Evolutionary conservation across 768 basidiomycete species (phyloP), one percentile per base, ranked within the genome.

Genomic region (Pluteus cervinus): DNA sequence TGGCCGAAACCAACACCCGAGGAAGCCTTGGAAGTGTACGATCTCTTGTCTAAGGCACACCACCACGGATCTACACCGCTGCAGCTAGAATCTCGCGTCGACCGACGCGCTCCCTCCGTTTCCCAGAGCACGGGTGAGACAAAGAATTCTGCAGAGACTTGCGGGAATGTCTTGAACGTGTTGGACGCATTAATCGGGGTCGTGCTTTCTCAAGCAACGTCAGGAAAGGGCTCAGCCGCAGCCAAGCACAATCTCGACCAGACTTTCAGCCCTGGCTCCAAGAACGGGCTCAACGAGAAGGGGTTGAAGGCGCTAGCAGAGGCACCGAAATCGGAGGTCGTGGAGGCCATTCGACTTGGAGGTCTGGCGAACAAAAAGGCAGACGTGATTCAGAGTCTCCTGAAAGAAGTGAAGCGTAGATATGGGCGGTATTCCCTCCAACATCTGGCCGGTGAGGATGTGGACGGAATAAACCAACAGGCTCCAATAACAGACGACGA

Each of bases 321-420:
- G 3, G 74, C 75, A 6, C 58, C 67, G 14, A 54, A 51, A 15
- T 54, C 53, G 5, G 57, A 52, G n/a, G 58, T 79, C 14, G 68
- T 66, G 1, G 66, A 71, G 1, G 65, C 75, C 1, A 71, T 81
- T 39, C 60, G 66, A 24, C 62, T 58, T 2, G 76, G 76, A 7
- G 78, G 77, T 15, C 63, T 80, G 4, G 76, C 76, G 26, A 77
- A 74, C 48, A 74, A 73, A 51, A 79, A 79, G 46, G 74, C 76
- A 2, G 65, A 54, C 14, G 69, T 62, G 17, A 78, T 79, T 24
- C 76, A 79, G 46, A 60, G 60, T 3, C 53, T 76, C 0, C 55
- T 79, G 15, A 23, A 40, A 2, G 57, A 63, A 0, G 57, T 79
- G 23, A 62, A 69, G 45, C 56, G 49, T 37, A 61, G 63, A 28